phyloP scores from a whole-genome alignment of 2,329 filamentous ascomycete genomes.

The Epichloe sibirici region DNA sequence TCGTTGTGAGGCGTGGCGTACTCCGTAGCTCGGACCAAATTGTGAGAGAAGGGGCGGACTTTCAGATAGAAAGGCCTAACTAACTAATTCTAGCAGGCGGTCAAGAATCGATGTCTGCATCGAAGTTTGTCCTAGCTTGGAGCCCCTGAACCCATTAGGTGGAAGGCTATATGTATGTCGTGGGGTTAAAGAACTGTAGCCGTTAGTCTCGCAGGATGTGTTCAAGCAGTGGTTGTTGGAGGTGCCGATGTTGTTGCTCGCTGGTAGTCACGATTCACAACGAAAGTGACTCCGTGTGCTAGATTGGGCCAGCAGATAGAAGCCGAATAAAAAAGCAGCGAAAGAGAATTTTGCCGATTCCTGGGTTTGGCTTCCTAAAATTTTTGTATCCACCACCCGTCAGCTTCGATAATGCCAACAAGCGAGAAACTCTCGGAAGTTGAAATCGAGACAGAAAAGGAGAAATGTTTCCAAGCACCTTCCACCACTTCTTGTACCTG shows the following conservation, averaged over 20 bases:
- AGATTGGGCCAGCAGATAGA: not conserved
- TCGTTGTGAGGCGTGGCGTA: too few relatives aligned
- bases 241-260: not conserved
- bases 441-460: not conserved
- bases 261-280: not conserved
- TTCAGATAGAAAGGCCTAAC: too few relatives aligned
- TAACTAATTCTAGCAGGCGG: too few relatives aligned
- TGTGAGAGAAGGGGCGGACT: too few relatives aligned
- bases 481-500: constrained; percentile 4
- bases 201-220: too few relatives aligned
- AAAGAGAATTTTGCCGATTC: not conserved
- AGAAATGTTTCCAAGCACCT: not conserved
- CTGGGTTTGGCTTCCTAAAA: not conserved
- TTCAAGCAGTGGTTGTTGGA: not conserved
- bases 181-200: too few relatives aligned
- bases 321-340: not conserved
- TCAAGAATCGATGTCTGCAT: too few relatives aligned
- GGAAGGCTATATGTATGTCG: too few relatives aligned
- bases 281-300: not conserved
- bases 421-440: not conserved
- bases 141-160: too few relatives aligned
- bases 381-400: not conserved
- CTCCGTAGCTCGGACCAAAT: too few relatives aligned
- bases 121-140: too few relatives aligned
- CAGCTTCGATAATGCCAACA: not conserved